These are phyloP conservation scores for Berkeleyomyces basicola DNA, from an alignment of 2,329 filamentous ascomycete genomes.

Conservation along the genomic window DNA sequence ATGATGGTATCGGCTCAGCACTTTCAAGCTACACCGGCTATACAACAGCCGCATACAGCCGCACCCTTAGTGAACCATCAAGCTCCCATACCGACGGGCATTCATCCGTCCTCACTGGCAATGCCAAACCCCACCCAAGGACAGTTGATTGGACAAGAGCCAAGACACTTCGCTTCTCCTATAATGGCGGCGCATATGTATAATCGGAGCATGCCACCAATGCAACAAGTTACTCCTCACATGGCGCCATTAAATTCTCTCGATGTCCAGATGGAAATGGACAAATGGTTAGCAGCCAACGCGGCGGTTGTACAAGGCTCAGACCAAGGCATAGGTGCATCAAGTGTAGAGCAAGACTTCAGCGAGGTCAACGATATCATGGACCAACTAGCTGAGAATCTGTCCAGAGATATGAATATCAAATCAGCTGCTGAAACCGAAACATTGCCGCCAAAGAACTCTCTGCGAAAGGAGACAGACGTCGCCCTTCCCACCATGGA, in stretches of 20 bases:
- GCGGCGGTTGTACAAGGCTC: slow-evolving; percentile 4
- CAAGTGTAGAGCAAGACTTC: slow-evolving; percentile 17
- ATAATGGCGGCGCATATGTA: slow-evolving; percentile 4
- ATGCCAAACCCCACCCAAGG: not conserved
- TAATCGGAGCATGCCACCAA: slow-evolving; percentile 14
- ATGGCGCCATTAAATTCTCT: slow-evolving; percentile 19
- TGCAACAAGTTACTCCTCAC: not conserved
- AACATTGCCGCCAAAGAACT: not conserved
- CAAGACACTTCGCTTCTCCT: slow-evolving; percentile 7
- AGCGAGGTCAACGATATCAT: slow-evolving; percentile 27
- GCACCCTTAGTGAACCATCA: not conserved
- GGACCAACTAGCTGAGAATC: slow-evolving; percentile 27
- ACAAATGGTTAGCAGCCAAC: slow-evolving; percentile 25
- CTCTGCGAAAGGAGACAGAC: slow-evolving; percentile 9
- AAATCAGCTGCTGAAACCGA: not conserved
- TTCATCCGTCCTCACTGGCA: not conserved
- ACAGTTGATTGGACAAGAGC: not conserved
- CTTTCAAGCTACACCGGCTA: not conserved
- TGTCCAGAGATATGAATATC: slow-evolving; percentile 16
- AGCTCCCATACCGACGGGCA: not conserved
- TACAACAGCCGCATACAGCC: not conserved
- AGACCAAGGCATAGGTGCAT: not conserved
- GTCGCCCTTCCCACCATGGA: slow-evolving; percentile 11
- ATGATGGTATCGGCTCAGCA: not conserved
- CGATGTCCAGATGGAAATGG: slow-evolving; percentile 24